phyloP scores from a whole-genome alignment of 208 protist species.

The Tritrichomonas foetus region DNA sequence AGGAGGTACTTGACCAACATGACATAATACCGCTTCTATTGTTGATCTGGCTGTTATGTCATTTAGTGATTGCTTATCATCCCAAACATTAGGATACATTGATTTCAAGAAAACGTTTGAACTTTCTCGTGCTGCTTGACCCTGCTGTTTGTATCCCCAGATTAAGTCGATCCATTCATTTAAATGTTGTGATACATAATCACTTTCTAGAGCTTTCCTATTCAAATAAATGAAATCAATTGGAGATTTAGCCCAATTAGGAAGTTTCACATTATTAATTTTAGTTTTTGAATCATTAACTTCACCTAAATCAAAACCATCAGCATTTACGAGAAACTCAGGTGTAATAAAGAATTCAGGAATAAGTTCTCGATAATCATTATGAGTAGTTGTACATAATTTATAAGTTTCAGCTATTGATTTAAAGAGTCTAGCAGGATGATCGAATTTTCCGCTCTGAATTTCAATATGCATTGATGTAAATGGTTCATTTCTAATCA shows the following conservation, averaged over 20 bases:
- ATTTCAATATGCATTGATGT: slow-evolving; percentile 48
- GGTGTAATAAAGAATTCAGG: slow-evolving; percentile 66
- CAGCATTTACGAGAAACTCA: slow-evolving; percentile 59
- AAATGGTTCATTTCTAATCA: slow-evolving; percentile 53
- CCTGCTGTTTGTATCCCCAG: slow-evolving; percentile 65
- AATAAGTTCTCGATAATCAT: slow-evolving; percentile 51
- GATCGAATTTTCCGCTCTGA: slow-evolving; percentile 37
- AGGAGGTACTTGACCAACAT: slow-evolving; percentile 29
- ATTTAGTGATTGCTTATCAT: neutral
- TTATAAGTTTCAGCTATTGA: neutral
- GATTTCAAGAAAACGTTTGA: neutral
- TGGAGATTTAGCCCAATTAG: slow-evolving; percentile 45
- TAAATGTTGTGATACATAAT: slow-evolving; percentile 55
- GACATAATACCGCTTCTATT: neutral
- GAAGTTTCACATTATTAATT: slow-evolving; percentile 48
- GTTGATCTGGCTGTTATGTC: neutral
- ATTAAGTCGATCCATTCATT: slow-evolving; percentile 68
- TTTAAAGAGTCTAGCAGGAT: neutral
- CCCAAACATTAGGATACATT: slow-evolving; percentile 5
- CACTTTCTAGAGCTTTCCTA: slow-evolving; percentile 59
- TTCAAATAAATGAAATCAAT: slow-evolving; percentile 59
- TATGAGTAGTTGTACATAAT: neutral
- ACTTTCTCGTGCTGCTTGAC: too few relatives aligned
- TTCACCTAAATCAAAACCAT: slow-evolving; percentile 57
- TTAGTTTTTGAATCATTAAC: slow-evolving; percentile 41